phyloP scores from a whole-genome alignment of 1,284 basidiomycete genomes.

The Apiotrichum brassicae region DNA sequence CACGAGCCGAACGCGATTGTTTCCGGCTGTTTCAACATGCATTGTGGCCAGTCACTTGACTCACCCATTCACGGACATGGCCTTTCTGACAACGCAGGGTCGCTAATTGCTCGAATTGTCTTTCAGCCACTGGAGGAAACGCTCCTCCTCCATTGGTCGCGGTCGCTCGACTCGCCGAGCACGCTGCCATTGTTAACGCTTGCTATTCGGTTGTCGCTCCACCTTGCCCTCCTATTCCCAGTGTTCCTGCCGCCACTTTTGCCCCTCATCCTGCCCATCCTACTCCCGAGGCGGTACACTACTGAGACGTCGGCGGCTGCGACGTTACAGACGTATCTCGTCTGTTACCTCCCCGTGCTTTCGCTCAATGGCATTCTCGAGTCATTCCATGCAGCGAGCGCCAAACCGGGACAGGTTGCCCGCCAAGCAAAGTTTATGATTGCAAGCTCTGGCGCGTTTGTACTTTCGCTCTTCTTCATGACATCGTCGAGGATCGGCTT shows the following conservation, averaged over 20 bases:
- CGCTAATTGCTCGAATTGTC: conserved; percentile 77
- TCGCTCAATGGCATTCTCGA: conserved; percentile 83
- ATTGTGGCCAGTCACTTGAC: no score
- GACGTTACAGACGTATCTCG: conserved; percentile 65
- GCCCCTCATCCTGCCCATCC: conserved; percentile 58
- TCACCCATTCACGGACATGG: no score
- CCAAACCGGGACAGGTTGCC: conserved; percentile 42
- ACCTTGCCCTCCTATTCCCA: conserved; percentile 64
- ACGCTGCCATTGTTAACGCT: conserved; percentile 45
- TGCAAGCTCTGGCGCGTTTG: conserved; percentile 29
- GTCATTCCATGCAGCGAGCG: conserved; percentile 76
- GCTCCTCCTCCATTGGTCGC: conserved; percentile 77
- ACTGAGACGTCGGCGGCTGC: conserved; percentile 62
- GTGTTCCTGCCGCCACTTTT: conserved; percentile 70
- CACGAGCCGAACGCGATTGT: no score
- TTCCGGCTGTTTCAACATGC: no score
- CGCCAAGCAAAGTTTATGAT: conserved; percentile 38
- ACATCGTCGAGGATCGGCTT: neutral
- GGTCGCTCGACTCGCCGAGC: conserved; percentile 38
- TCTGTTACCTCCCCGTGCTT: conserved; percentile 78
- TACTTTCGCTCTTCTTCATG: conserved; percentile 15
- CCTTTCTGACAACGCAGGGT: conserved; percentile 59
- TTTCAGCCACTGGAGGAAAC: conserved; percentile 93
- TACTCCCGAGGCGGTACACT: conserved; percentile 67
- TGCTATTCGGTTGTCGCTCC: conserved; percentile 62